Evolutionary conservation across 108 stramenopile species (phyloP).

Genomic region (Chaetoceros muelleri): DNA sequence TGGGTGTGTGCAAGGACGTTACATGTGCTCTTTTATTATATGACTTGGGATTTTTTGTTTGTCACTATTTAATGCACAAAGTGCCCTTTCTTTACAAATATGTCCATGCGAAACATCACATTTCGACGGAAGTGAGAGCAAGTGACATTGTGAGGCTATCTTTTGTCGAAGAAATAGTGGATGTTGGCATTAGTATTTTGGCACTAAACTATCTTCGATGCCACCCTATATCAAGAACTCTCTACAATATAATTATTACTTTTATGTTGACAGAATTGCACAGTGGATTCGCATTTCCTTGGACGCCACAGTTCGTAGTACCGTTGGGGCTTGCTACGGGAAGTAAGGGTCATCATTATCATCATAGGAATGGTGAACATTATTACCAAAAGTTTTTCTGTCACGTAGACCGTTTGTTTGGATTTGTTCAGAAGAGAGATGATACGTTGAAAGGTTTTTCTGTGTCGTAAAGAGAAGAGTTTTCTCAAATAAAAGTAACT

Average conservation of each 20-base stretch:
- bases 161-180: conserved; percentile 10
- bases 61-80: conserved; percentile 14
- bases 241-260: conserved; percentile 15
- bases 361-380: conserved; percentile 11
- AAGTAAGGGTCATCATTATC: conserved; percentile 12
- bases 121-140: conserved; percentile 7
- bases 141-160: conserved; percentile 7
- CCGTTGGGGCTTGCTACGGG: conserved; percentile 13
- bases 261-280: conserved; percentile 12
- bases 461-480: too few species aligned
- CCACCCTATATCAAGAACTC: conserved; percentile 9
- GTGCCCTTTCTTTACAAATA: conserved; percentile 8
- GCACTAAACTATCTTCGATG: conserved; percentile 7
- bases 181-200: conserved; percentile 9
- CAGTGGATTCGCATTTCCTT: conserved; percentile 13
- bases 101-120: conserved; percentile 13
- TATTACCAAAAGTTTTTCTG: conserved; percentile 18
- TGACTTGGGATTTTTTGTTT: conserved; percentile 12
- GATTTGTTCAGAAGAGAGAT: conserved; percentile 8
- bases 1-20: conserved; percentile 4
- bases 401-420: conserved; percentile 10
- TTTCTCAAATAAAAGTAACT: too few species aligned
- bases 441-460: conserved; percentile 8
- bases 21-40: conserved; percentile 7
- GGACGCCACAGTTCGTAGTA: conserved; percentile 13